Evolutionary conservation across 805 yeast genomes (phyloP), one percentile per base, ranked within the genome.

Genomic region (Spencermartinsiella europaea): DNA sequence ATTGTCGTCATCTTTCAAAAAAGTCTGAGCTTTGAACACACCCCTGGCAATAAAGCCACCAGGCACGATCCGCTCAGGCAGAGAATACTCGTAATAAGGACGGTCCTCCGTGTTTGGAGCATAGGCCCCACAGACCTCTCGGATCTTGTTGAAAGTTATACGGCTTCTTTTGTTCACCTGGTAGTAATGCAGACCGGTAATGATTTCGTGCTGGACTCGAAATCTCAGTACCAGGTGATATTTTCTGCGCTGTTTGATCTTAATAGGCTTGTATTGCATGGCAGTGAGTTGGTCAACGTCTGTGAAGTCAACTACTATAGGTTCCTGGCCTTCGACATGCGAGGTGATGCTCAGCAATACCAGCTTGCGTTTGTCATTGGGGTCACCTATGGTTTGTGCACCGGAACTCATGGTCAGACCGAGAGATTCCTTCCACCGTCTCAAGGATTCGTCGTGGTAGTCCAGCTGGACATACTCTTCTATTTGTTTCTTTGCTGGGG

Each of bases 41-140:
- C 96, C 96, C 66, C 97, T 79, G 2, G 93, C 95, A 53, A 90
- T 66, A 64, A 90, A 65, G 1, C 97, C 97, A 39, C 87, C 75
- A 33, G 97, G 97, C 4, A 96, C 96, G 65, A 88, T 95, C 49
- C 85, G 89, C 59, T 77, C 79, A 2, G 79, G 76, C 37, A 77
- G 64, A 46, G 73, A 74, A 67, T 51, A 56, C 43, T 79, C 86
- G 62, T 85, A 89, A 62, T 65, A 83, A 5, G 95, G 95, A 61
- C 83, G 85, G 37, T 78, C 86, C 47, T 69, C 72, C 2, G 96
- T 88, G 64, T 79, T 85, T 56, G 97, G 97, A 7, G 95, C 90
- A 64, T 82, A 90, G 2, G 93, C 82, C 2, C 97, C 97, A 62
- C 88, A 75, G 38, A 90, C 93, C 64, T 88, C 95, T 54, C 86